Conservation (phyloP, 805 yeast species). For the Pichia nakasei region DNA sequence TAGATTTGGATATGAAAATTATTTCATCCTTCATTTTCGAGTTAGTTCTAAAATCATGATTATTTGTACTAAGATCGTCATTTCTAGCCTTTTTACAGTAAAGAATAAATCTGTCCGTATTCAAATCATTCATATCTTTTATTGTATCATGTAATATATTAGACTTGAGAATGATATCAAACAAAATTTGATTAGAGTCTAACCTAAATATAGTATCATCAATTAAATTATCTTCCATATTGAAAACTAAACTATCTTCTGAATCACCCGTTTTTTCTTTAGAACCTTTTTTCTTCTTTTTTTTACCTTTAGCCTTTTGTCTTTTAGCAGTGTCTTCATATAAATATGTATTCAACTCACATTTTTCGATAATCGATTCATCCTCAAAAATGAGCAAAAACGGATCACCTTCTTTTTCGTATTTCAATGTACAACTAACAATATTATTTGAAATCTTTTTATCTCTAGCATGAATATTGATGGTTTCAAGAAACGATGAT, state of each 20-base stretch:
- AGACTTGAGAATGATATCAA: slow-evolving; percentile 48
- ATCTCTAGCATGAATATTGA: slow-evolving; percentile 32
- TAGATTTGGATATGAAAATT: slow-evolving; percentile 45
- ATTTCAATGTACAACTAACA: slow-evolving; percentile 42
- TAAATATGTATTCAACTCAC: slow-evolving; percentile 43
- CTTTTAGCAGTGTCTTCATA: slow-evolving; percentile 9
- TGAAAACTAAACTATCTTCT: slow-evolving; percentile 13
- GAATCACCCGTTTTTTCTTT: slow-evolving; percentile 15
- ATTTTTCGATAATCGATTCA: slow-evolving; percentile 45
- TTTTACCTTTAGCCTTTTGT: neutral
- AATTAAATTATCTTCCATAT: slow-evolving; percentile 18
- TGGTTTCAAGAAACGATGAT: slow-evolving; percentile 40
- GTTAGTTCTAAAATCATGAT: too few relatives aligned
- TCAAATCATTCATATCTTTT: slow-evolving; percentile 47
- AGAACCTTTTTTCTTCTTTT: neutral
- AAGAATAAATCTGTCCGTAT: slow-evolving; percentile 41
- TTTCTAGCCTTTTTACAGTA: slow-evolving; percentile 29
- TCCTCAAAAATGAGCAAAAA: slow-evolving; percentile 47
- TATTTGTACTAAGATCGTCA: slow-evolving; percentile 6
- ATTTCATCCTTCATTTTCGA: too few relatives aligned
- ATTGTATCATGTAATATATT: slow-evolving; percentile 44
- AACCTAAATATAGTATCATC: slow-evolving; percentile 24
- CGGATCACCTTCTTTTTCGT: slow-evolving; percentile 42
- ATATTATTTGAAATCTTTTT: slow-evolving; percentile 15
- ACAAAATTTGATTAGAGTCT: slow-evolving; percentile 33